Evolutionary conservation across 805 yeast species (phyloP).

Genomic region (Yarrowia sp.): DNA sequence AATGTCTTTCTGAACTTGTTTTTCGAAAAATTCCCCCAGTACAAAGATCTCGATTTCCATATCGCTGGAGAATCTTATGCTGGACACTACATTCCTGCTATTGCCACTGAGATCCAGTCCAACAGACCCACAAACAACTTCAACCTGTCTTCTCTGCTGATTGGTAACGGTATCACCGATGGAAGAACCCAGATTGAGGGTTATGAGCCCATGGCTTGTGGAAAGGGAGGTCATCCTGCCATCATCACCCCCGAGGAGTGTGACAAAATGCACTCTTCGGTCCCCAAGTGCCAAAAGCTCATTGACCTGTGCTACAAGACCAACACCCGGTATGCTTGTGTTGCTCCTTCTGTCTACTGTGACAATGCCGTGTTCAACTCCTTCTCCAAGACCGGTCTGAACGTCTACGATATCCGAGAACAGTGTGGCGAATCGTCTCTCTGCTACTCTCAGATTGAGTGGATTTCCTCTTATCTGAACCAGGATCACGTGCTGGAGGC

Average conservation of each 20-base stretch:
- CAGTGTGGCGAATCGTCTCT: conserved; percentile 44
- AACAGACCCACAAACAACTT: conserved; percentile 50
- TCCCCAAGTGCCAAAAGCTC: conserved; percentile 63
- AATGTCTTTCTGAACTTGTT: conserved; percentile 79
- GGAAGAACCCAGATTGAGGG: conserved; percentile 72
- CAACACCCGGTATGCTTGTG: conserved; percentile 66
- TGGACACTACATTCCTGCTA: conserved; percentile 90
- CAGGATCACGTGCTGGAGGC: conserved; percentile 67
- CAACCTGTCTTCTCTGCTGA: conserved; percentile 72
- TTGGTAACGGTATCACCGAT: conserved; percentile 92
- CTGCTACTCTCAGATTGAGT: conserved; percentile 73
- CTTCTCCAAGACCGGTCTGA: conserved; percentile 56
- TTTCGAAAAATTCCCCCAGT: conserved; percentile 79
- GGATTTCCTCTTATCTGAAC: conserved; percentile 74
- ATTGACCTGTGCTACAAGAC: conserved; percentile 66
- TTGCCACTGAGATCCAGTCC: conserved; percentile 53
- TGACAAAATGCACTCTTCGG: conserved; percentile 56
- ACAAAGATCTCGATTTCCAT: conserved; percentile 59
- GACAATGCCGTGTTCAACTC: conserved; percentile 63
- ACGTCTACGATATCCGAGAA: conserved; percentile 63
- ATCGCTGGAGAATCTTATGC: conserved; percentile 94
- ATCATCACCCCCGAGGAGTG: conserved; percentile 69
- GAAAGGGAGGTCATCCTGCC: conserved; percentile 73
- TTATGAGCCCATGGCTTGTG: conserved; percentile 94
- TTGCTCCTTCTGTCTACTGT: conserved; percentile 83